Evolutionary conservation across 2,329 filamentous ascomycete species (phyloP).

Genomic region (Scedosporium aurantiacum): DNA sequence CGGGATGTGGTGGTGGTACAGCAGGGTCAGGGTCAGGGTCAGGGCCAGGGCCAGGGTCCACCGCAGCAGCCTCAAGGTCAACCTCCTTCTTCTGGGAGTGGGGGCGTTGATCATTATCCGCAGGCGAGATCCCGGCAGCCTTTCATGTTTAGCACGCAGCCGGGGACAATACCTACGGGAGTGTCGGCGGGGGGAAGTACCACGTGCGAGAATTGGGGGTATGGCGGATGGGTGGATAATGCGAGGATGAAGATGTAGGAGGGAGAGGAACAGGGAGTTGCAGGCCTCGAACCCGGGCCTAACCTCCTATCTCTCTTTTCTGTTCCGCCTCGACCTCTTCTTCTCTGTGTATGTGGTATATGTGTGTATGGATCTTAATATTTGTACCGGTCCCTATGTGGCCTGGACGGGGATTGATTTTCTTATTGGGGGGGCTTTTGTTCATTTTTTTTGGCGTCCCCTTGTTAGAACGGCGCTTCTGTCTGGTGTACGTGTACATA

Average conservation of each 20-base stretch:
- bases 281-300: not conserved
- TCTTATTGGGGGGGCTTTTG: not conserved
- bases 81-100: not conserved
- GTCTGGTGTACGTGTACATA: constrained; percentile 1
- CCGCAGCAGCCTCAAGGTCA: not conserved
- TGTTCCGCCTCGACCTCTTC: not conserved
- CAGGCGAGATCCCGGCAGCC: not conserved
- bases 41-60: constrained; percentile 4
- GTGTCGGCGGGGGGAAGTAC: not conserved
- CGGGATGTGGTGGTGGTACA: constrained; percentile 7
- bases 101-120: not conserved
- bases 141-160: not conserved
- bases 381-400: not conserved
- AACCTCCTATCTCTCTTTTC: not conserved
- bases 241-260: not conserved
- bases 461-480: not conserved
- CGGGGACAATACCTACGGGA: not conserved
- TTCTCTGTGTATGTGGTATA: not conserved
- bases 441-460: not conserved
- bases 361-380: not conserved
- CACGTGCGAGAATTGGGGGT: not conserved
- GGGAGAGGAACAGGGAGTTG: not conserved
- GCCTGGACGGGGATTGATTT: not conserved
- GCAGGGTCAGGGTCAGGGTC: constrained; percentile 7
- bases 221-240: not conserved